Evolutionary conservation across 768 basidiomycete species (phyloP).

Genomic region (Tremella fuciformis): DNA sequence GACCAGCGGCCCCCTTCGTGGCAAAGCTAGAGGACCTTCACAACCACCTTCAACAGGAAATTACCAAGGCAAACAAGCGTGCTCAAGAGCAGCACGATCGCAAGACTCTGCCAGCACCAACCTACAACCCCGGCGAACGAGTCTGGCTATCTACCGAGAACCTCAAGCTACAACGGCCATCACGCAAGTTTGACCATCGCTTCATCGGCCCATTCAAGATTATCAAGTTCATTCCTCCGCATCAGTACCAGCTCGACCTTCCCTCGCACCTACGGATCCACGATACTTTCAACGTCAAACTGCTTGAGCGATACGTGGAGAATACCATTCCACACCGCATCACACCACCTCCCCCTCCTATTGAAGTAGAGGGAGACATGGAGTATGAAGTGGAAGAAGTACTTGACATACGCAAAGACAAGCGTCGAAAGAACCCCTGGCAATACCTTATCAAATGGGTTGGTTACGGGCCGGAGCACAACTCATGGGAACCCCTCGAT

Average conservation of each 20-base stretch:
- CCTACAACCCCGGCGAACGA: background rate
- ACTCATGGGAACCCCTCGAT: background rate
- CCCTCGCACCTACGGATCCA: slow-evolving; percentile 10
- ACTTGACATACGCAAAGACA: background rate
- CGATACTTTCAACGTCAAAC: slow-evolving; percentile 20
- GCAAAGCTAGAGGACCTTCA: background rate
- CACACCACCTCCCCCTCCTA: slow-evolving; percentile 14
- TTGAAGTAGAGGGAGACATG: slow-evolving; percentile 19
- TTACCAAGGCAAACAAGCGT: background rate
- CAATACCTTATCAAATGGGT: background rate
- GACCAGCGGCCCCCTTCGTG: background rate
- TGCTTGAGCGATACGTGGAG: slow-evolving; percentile 17
- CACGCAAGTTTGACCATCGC: slow-evolving; percentile 13
- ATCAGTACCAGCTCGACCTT: background rate
- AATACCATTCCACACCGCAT: slow-evolving; percentile 17
- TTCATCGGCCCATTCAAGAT: slow-evolving; percentile 24
- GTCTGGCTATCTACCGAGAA: background rate
- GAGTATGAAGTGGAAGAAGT: slow-evolving; percentile 11
- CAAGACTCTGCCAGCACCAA: background rate
- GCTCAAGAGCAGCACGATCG: background rate
- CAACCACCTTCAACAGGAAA: slow-evolving; percentile 10
- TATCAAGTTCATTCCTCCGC: background rate
- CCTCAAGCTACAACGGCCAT: background rate
- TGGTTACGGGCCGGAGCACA: background rate
- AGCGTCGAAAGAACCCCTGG: background rate